Evolutionary conservation across 495 filamentous ascomycete species (phyloP), one percentile per base, ranked within the genome.

Genomic region (Aspergillus ostianus): DNA sequence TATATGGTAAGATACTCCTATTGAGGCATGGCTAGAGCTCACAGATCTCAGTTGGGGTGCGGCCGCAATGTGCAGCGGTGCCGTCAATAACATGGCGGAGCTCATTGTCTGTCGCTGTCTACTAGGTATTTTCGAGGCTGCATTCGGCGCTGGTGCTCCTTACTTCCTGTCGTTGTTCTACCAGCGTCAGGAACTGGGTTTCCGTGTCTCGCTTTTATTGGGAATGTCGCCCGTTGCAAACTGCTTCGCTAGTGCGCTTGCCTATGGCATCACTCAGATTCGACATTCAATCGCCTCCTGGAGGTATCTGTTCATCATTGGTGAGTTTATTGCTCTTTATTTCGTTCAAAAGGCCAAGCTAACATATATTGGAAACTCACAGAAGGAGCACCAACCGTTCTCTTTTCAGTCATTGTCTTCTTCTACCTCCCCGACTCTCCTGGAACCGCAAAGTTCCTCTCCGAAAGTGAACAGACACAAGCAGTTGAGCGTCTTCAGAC

Each of bases 161-260:
- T 90, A 84, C 58, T 77, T 90, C 1, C 78, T 93, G 0, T 87
- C 83, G 0, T 86, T 90, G 65, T 93, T 92, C 76, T 93, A 92
- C 64, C 80, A 85, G 32, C 74, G 90, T 17, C 76, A 85, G 23
- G 89, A 91, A 65, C 64, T 92, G 0, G 90, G 89, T 0, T 69
- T 91, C 20, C 77, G 90, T 0, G 79, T 82, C 51, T 88, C 87
- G 18, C 67, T 92, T 27, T 87, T 90, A 62, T 68, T 92, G 4
- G 83, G 84, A 3, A 87, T 87, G 23, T 87, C 88, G 2, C 89
- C 90, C 1, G 70, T 92, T 7, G 90, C 90, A 12, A 91, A 85
- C 21, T 86, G 84, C 32, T 91, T 92, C 66, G 88, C 89, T 0
- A 86, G 87, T 32, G 85, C 86, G 21, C 74, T 93, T 9, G 90